Base-by-base conservation (phyloP, 495 filamentous ascomycete species). In the Podospora bellae-mahoneyi region DNA sequence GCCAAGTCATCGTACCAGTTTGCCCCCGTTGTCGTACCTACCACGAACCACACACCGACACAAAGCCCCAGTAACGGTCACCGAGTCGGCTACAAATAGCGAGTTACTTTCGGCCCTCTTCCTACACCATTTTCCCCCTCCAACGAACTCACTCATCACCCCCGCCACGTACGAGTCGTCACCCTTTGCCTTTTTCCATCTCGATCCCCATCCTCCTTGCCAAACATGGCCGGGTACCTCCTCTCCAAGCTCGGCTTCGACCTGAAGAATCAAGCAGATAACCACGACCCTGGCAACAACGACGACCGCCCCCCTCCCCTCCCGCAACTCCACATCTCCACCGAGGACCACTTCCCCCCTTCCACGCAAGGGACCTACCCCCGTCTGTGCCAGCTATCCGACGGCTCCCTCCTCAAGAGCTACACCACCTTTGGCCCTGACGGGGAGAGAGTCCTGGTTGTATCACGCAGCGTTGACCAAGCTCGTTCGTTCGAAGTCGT, bases 291-390 rank as follows among this genome's bases (percentile, higher is more conserved):
- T 48, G 15, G 15, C 10, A 48, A 48, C 39, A 48, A 16, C 39
- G 39, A 16, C 39, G 39, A 13, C 39, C 34, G 6, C 5, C 34
- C 3, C 6, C 39, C 39, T 3, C 39, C 39, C 13, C 5, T 48
- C 15, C 39, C 5, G 9, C 39, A 48, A 13, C 39, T 48, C 1
- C 39, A 48, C 7, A 16, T 48, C 39, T 16, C 15, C 9, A 10
- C 39, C 39, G 9, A 48, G 9, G 39, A 48, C 9, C 39, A 48
- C 39, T 48, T 48, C 2, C 9, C 39, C 39, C 39, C 39, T 3
- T 48, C 39, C 39, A 48, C 39, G 13, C 71, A 69, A 27, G 84
- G 84, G 16, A 85, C 84, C 0, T 87, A 87, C 60, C 84, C 84
- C 4, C 81, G 85, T 15, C 74, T 84, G 9, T 83, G 78, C 57